Percentiles rank a stretch among this genome's conserved stretches.
Evolutionary conservation across 805 yeast genomes (phyloP).

Genomic region (Kodamaea sagamina): DNA sequence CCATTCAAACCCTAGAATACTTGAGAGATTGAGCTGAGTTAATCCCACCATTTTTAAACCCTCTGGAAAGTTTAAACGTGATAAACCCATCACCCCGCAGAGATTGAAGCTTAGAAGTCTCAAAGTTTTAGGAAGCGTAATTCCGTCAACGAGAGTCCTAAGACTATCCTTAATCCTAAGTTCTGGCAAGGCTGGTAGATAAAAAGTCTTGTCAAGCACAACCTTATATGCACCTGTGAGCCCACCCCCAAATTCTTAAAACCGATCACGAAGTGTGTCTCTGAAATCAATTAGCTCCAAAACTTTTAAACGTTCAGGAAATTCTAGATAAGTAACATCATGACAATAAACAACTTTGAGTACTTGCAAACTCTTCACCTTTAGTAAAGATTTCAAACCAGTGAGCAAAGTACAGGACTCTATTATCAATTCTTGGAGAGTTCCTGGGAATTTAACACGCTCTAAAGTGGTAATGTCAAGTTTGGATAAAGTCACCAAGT

Average conservation of each 20-base stretch:
- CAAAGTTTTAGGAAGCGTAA: not conserved
- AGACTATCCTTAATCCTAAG: not conserved
- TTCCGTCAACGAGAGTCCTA: not conserved
- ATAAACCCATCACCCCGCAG: not conserved
- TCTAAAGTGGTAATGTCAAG: not conserved
- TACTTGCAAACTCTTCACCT: not conserved
- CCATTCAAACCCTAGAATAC: not conserved
- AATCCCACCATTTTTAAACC: not conserved
- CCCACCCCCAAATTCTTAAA: not conserved
- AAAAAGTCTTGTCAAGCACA: not conserved
- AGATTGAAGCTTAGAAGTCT: not conserved
- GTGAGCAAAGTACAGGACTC: not conserved
- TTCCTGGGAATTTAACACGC: not conserved
- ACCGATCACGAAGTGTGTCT: no score
- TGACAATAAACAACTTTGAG: not conserved
- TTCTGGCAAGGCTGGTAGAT: not conserved
- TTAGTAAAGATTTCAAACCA: not conserved
- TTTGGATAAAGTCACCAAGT: not conserved
- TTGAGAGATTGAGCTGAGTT: not conserved
- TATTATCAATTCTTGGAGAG: not conserved
- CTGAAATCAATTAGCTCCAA: not conserved
- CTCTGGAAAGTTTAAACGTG: not conserved
- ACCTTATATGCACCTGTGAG: not conserved
- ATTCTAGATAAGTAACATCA: not conserved
- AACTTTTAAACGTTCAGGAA: not conserved